phyloP scores from a whole-genome alignment of 148 eudicot genomes.

The Rhododendron simsii region DNA sequence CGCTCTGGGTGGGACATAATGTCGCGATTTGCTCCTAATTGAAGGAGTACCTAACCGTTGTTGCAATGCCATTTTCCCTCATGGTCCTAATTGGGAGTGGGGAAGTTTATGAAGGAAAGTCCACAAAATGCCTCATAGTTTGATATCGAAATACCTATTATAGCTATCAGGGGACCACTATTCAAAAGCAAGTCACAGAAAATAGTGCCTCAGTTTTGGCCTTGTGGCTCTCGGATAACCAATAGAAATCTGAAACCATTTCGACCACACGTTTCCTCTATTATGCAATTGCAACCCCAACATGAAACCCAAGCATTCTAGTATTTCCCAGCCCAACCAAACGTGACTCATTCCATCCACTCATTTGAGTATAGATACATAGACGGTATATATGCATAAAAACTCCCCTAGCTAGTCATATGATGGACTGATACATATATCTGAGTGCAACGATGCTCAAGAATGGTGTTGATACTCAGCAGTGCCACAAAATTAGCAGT shows the following conservation, averaged over 20 bases:
- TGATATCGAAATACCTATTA: neutral
- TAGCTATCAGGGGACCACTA: neutral
- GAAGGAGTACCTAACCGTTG: neutral
- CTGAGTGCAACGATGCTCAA: neutral
- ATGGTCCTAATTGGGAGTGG: neutral
- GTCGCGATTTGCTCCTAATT: neutral
- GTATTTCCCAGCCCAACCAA: neutral
- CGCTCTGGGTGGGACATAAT: neutral
- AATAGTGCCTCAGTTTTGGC: neutral
- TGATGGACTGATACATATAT: neutral
- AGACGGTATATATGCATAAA: neutral
- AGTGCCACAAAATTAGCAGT: constrained; percentile 13
- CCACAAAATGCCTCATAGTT: neutral
- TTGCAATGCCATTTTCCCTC: neutral
- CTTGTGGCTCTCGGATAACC: neutral
- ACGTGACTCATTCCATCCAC: neutral
- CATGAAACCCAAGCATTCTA: neutral
- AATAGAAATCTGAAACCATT: neutral
- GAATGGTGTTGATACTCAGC: constrained; percentile 18
- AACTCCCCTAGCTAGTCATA: neutral
- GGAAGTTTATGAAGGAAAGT: neutral
- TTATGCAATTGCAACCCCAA: neutral
- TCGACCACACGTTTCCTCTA: neutral
- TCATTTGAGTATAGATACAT: neutral
- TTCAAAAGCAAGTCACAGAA: neutral